Conservation (phyloP, 495 filamentous ascomycete species). For the Rhypophila decipiens region DNA sequence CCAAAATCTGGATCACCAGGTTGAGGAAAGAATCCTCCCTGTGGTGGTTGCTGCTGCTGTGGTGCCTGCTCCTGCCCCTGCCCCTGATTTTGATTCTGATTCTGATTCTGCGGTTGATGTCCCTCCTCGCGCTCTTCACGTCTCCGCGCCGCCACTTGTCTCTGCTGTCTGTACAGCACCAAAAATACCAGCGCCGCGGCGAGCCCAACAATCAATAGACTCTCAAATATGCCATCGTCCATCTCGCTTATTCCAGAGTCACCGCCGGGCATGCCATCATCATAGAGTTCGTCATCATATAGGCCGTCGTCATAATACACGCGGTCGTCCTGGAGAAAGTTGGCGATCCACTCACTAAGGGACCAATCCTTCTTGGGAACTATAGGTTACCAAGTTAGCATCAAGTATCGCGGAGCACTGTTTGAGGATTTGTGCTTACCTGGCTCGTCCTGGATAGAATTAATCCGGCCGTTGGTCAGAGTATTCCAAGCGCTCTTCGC, state of each 20-base stretch:
- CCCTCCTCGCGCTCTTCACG: constrained; percentile 32
- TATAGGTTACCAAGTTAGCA: constrained; percentile 19
- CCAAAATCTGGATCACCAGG: constrained; percentile 65
- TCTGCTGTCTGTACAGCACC: constrained; percentile 76
- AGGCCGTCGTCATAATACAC: constrained; percentile 55
- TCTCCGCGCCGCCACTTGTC: constrained; percentile 49
- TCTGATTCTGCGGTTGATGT: constrained; percentile 21
- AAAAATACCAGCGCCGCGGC: constrained; percentile 68
- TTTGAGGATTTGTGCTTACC: constrained; percentile 46
- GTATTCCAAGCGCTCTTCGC: constrained; percentile 88
- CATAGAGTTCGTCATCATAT: constrained; percentile 52
- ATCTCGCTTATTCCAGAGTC: constrained; percentile 53
- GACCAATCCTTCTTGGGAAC: constrained; percentile 66
- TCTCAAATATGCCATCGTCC: constrained; percentile 72
- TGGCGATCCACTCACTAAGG: constrained; percentile 72
- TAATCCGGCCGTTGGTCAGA: constrained; percentile 79
- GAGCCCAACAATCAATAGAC: constrained; percentile 71
- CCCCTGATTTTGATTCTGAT: constrained; percentile 6
- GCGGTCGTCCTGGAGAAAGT: constrained; percentile 74
- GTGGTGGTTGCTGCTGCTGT: too few relatives aligned
- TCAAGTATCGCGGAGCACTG: constrained; percentile 4
- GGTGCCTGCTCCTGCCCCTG: constrained; percentile 7
- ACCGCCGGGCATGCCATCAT: constrained; percentile 49
- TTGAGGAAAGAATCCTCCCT: constrained; percentile 54
- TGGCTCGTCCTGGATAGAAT: constrained; percentile 83